Evolutionary conservation across 2,329 filamentous ascomycete genomes (phyloP).

Genomic region (Thermomyces lanuginosus): DNA sequence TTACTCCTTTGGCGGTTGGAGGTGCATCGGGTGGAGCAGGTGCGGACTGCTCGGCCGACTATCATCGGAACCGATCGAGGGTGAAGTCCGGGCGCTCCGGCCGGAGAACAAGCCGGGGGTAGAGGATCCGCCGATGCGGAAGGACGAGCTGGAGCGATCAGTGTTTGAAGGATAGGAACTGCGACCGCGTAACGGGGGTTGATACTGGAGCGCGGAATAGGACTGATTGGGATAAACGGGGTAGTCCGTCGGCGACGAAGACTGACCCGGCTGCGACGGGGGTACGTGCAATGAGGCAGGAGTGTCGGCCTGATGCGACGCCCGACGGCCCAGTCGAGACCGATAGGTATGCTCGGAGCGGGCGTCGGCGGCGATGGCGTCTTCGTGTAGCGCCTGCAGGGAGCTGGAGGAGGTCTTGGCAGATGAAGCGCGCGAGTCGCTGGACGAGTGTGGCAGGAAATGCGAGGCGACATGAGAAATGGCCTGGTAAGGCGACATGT

Average conservation of each 20-base stretch:
- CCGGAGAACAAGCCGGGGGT: conserved; percentile 32
- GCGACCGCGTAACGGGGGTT: conserved; percentile 23
- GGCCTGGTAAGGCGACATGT: conserved; percentile 5
- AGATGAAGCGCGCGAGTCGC: conserved; percentile 19
- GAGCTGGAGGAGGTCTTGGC: conserved; percentile 28
- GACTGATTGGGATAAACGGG: conserved; percentile 34
- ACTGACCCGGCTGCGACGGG: too few relatives aligned
- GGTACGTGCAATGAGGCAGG: too few relatives aligned
- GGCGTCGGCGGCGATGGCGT: conserved; percentile 20
- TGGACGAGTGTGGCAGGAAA: conserved; percentile 20
- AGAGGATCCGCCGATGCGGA: conserved; percentile 14
- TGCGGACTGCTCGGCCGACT: conserved; percentile 48
- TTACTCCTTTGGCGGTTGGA: conserved; percentile 61
- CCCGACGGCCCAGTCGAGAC: conserved; percentile 12
- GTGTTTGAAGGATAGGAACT: conserved; percentile 29
- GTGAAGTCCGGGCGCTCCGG: conserved; percentile 16
- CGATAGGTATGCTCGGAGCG: conserved; percentile 10
- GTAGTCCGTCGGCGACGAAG: conserved; percentile 21
- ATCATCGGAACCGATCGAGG: conserved; percentile 21
- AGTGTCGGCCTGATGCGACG: conserved; percentile 15
- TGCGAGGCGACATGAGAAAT: conserved; percentile 12
- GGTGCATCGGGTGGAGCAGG: conserved; percentile 54
- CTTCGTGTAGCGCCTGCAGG: conserved; percentile 25
- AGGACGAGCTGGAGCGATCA: conserved; percentile 8
- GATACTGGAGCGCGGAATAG: conserved; percentile 30